phyloP scores from a whole-genome alignment of 345 rosid species.

The Gossypium arboreum region DNA sequence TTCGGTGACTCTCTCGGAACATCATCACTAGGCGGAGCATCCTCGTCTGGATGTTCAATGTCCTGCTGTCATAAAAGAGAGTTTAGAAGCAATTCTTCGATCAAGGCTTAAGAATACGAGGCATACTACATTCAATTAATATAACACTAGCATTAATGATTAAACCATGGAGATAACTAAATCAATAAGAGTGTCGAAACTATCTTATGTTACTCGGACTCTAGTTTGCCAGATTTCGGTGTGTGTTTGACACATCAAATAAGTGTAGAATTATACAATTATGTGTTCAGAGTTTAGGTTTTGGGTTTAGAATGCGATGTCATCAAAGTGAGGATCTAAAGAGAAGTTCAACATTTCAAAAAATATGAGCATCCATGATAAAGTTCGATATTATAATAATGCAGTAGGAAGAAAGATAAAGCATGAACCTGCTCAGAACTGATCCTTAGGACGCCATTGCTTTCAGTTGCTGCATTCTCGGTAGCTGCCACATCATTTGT shows the following conservation, averaged over 20 bases:
- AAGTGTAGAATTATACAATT: not conserved
- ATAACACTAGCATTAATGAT: not conserved
- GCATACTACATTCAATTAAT: not conserved
- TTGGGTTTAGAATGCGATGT: not conserved
- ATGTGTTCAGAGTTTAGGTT: not conserved
- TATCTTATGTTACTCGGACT: not conserved
- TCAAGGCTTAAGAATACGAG: not conserved
- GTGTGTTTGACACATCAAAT: not conserved
- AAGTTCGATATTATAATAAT: not conserved
- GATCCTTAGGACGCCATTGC: conserved; percentile 24
- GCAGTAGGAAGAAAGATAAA: conserved; percentile 11
- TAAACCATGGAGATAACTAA: not conserved
- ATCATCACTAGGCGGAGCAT: conserved; percentile 15
- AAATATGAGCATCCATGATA: not conserved
- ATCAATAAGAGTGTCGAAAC: not conserved
- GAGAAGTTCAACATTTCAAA: not conserved
- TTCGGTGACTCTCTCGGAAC: conserved; percentile 13
- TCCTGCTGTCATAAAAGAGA: conserved; percentile 33
- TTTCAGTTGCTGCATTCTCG: conserved; percentile 15
- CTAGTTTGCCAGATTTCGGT: not conserved
- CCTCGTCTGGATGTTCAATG: conserved; percentile 23
- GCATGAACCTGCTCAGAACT: conserved; percentile 43
- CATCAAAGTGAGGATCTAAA: not conserved
- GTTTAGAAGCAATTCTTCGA: conserved; percentile 2
- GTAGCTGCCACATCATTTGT: conserved; percentile 17